phyloP scores from a whole-genome alignment of 2,329 filamentous ascomycete species.

The Cladorrhinum sp. region DNA sequence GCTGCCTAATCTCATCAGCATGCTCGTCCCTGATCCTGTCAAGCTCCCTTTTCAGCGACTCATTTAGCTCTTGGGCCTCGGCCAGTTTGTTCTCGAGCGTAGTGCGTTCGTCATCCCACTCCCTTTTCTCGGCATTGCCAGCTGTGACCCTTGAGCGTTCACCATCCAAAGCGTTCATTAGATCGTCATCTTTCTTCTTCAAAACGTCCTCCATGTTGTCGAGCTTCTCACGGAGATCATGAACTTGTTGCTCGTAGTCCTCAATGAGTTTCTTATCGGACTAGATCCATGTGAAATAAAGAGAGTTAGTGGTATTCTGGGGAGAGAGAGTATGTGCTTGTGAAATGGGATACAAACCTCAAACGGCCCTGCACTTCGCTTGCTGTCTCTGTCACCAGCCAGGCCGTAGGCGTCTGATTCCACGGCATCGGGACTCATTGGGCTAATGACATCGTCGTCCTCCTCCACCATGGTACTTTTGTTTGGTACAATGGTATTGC shows the following conservation, averaged over 20 bases:
- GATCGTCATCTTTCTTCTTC: slow-evolving; percentile 63
- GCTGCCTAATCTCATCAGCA: slow-evolving; percentile 56
- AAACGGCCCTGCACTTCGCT: slow-evolving; percentile 27
- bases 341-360: slow-evolving; percentile 22
- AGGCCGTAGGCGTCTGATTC: slow-evolving; percentile 42
- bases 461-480: slow-evolving; percentile 98
- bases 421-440: slow-evolving; percentile 50
- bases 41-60: slow-evolving; percentile 74
- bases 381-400: slow-evolving; percentile 22
- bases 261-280: slow-evolving; percentile 69
- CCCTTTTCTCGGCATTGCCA: slow-evolving; percentile 62
- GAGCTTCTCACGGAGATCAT: slow-evolving; percentile 70
- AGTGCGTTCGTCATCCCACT: slow-evolving; percentile 64
- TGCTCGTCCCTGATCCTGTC: slow-evolving; percentile 70
- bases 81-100: slow-evolving; percentile 71
- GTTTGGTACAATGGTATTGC: slow-evolving; percentile 94
- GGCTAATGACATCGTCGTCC: slow-evolving; percentile 62
- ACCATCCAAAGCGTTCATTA: slow-evolving; percentile 53
- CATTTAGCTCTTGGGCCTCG: slow-evolving; percentile 73
- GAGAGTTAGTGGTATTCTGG: not conserved
- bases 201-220: slow-evolving; percentile 67
- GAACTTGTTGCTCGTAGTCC: slow-evolving; percentile 77
- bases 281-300: slow-evolving; percentile 32
- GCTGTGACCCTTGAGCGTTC: slow-evolving; percentile 54
- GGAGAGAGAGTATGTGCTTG: not conserved